These are phyloP conservation scores for Rubroboletus pulcherrimus DNA, from an alignment of 768 basidiomycete genomes.

Conservation along the genomic window DNA sequence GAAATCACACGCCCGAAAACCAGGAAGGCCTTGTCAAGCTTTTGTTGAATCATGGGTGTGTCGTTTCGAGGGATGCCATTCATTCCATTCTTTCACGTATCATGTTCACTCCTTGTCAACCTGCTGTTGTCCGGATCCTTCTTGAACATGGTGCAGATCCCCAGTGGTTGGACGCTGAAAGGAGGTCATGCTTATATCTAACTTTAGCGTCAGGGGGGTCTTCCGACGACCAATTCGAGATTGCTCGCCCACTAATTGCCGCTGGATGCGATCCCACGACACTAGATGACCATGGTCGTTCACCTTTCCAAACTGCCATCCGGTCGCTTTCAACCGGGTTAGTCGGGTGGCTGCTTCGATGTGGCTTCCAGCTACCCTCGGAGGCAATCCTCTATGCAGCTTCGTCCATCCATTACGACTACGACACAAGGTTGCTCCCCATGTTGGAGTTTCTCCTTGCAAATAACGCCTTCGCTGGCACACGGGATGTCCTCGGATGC, in stretches of 20 bases:
- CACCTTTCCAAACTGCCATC: background rate
- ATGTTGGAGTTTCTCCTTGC: background rate
- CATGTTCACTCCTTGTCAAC: background rate
- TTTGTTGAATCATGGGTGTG: background rate
- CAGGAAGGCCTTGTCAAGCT: background rate
- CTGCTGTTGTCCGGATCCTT: background rate
- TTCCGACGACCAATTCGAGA: background rate
- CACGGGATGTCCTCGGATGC: background rate
- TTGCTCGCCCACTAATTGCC: background rate
- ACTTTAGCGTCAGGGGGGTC: background rate
- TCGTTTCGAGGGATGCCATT: background rate
- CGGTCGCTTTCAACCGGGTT: background rate
- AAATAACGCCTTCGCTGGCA: background rate
- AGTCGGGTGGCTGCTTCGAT: background rate
- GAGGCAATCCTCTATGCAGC: background rate
- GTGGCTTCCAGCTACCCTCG: background rate
- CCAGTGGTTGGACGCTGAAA: background rate
- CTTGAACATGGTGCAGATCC: background rate
- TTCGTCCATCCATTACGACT: background rate
- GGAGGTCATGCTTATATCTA: background rate
- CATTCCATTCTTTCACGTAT: background rate
- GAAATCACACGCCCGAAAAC: background rate
- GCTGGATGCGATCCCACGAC: background rate
- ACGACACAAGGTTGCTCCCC: no score
- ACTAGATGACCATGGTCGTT: background rate